Evolutionary conservation across 2,329 filamentous ascomycete species (phyloP).

Genomic region (Fusarium foetens): DNA sequence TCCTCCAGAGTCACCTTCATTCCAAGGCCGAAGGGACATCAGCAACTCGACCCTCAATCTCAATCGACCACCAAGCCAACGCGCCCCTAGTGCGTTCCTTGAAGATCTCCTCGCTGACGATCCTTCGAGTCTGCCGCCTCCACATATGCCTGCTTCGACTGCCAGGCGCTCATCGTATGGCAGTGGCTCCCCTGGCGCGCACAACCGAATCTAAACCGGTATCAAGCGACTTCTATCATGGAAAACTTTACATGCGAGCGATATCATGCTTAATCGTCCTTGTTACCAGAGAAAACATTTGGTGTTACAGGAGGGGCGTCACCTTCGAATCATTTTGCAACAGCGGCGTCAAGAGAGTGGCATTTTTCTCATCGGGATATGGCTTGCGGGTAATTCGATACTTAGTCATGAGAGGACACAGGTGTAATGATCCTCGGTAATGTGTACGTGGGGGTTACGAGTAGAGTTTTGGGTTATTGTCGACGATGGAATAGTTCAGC

Average conservation of each 20-base stretch:
- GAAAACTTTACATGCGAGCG: conserved; percentile 24
- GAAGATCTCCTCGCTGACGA: conserved; percentile 90
- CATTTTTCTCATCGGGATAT: conserved; percentile 32
- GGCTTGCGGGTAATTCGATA: conserved; percentile 34
- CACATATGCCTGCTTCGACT: conserved; percentile 48
- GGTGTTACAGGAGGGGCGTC: conserved; percentile 17
- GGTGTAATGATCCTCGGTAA: conserved; percentile 32
- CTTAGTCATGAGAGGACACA: conserved; percentile 18
- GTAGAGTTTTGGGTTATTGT: conserved; percentile 12
- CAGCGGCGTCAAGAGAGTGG: conserved; percentile 39
- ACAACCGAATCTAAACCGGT: conserved; percentile 43
- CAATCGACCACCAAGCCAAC: conserved; percentile 68
- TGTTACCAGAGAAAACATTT: conserved; percentile 26
- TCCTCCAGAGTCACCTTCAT: conserved; percentile 73
- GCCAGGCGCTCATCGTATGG: conserved; percentile 40
- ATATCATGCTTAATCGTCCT: conserved; percentile 10
- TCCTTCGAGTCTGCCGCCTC: conserved; percentile 61
- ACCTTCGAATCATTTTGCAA: conserved; percentile 32
- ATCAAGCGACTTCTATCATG: conserved; percentile 5
- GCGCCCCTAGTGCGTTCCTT: conserved; percentile 88
- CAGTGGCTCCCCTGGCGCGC: conserved; percentile 33
- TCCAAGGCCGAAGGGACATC: conserved; percentile 60
- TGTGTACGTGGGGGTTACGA: conserved; percentile 25
- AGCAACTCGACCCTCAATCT: conserved; percentile 76
- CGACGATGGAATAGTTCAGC: conserved; percentile 15